A percentile compares a stretch with the other conserved stretches of the same genome.
Evolutionary conservation across 2,329 filamentous ascomycete species (phyloP).

Genomic region (Aspergillus sojae): DNA sequence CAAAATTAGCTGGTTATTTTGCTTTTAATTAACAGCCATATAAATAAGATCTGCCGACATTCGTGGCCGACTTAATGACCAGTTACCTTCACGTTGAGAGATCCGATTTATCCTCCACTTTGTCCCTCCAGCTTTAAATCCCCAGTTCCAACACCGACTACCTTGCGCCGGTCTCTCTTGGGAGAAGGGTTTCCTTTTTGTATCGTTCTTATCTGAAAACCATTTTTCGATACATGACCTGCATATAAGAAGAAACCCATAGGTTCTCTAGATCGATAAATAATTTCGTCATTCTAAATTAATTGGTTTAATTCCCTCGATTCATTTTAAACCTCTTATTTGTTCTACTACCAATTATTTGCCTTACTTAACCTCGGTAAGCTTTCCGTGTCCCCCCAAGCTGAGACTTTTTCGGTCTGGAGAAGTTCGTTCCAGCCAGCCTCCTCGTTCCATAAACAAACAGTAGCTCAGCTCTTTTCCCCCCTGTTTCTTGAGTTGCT

Average conservation of each 20-base stretch:
- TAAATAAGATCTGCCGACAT: constrained; percentile 9
- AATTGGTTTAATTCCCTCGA: background rate
- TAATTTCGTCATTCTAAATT: background rate
- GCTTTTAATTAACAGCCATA: background rate
- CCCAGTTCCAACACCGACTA: background rate
- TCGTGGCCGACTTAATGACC: constrained; percentile 7
- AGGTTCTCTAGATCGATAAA: background rate
- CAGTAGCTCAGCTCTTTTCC: constrained; percentile 14
- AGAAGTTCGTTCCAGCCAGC: constrained; percentile 16
- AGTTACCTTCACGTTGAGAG: background rate
- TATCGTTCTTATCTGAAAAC: background rate
- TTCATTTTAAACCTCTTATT: background rate
- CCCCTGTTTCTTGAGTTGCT: constrained; percentile 12
- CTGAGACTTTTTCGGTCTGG: background rate
- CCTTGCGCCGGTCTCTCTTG: background rate
- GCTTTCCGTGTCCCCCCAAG: constrained; percentile 1
- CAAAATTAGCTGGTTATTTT: background rate
- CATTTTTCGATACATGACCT: background rate
- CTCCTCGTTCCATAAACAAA: constrained; percentile 20
- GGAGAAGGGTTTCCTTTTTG: background rate
- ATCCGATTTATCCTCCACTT: constrained; percentile 1
- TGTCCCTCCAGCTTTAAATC: constrained; percentile 4
- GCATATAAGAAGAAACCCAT: constrained; percentile 1
- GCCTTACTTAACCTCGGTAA: constrained; percentile 21
- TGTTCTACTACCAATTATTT: background rate